Percentiles rank a stretch among this genome's conserved stretches.
Evolutionary conservation across 305 asterid species (phyloP).

Genomic region (Fraxinus floribunda): DNA sequence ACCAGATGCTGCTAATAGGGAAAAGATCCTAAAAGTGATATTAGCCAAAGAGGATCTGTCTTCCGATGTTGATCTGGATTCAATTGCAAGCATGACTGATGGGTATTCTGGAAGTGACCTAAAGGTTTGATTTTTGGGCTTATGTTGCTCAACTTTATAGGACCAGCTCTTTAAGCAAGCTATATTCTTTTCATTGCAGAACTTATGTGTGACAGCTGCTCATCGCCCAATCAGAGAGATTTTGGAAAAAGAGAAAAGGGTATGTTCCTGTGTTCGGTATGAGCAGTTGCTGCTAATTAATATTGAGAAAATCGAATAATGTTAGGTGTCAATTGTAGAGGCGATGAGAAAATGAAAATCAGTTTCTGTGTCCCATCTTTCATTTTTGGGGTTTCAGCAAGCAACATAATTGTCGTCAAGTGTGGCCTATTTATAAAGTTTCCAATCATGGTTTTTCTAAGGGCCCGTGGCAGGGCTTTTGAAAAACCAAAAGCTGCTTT

Average conservation of each 20-base stretch:
- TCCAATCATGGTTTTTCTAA: not conserved
- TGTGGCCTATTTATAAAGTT: not conserved
- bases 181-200: slow-evolving; percentile 28
- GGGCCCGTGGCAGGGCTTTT: not conserved
- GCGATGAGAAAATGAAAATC: not conserved
- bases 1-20: slow-evolving; percentile 58
- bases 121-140: slow-evolving; percentile 36
- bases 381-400: not conserved
- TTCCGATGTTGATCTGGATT: slow-evolving; percentile 46
- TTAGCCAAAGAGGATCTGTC: slow-evolving; percentile 57
- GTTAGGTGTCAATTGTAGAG: not conserved
- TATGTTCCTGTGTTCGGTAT: slow-evolving; percentile 4
- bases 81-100: slow-evolving; percentile 55
- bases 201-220: slow-evolving; percentile 55
- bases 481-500: not conserved
- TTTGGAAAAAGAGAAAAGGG: slow-evolving; percentile 56
- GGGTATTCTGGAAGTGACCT: slow-evolving; percentile 68
- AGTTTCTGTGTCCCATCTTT: slow-evolving; percentile 5
- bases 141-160: slow-evolving; percentile 10
- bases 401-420: not conserved
- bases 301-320: not conserved
- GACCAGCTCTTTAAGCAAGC: slow-evolving; percentile 3
- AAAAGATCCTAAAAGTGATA: slow-evolving; percentile 48
- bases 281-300: not conserved
- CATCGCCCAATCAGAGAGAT: slow-evolving; percentile 61